Evolutionary conservation across 2,329 filamentous ascomycete genomes (phyloP), one percentile per base, ranked within the genome.

Genomic region (Sarocladium strictum): DNA sequence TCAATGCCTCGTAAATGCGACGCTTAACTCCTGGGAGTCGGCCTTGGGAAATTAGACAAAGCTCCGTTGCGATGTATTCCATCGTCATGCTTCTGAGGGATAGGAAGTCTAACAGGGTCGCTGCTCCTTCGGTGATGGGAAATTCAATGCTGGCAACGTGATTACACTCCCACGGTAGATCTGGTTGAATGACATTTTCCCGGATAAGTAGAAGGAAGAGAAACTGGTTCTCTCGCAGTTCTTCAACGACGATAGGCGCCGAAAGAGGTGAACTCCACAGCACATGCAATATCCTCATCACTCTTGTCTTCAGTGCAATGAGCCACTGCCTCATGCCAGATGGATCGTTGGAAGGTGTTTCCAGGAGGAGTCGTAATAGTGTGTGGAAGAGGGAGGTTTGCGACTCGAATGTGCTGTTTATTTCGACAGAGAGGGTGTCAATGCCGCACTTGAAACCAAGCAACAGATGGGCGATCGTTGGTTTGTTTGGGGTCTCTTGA

Each of bases 401-500:
- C 15, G 81, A 76, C 12, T 85, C 81, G 68, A 96, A 95, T 2
- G 87, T 71, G 49, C 90, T 81, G 26, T 84, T 80, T 1, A 83
- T 72, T 52, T 87, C 79, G 29, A 94, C 74, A 23, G 83, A 83
- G 2, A 97, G 75, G 10, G 80, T 79, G 58, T 84, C 85, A 33
- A 86, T 81, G 41, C 84, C 82, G 63, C 90, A 95, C 55, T 81
- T 81, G 67, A 99, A 97, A 0, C 94, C 94, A 4, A 99, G 82
- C 2, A 99, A 76, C 45, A 96, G 78, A 68, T 99, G 95, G 0
- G 93, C 94, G 60, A 99, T 86, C 2, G 87, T 95, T 3, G 94
- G 92, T 61, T 85, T 83, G 61, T 87, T 81, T 1, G 88, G 85
- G 24, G 86, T 87, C 32, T 87, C 84, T 54, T 81, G 79, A 2